phyloP scores from a whole-genome alignment of 2,329 filamentous ascomycete species.

The Nectriaceae sp. region DNA sequence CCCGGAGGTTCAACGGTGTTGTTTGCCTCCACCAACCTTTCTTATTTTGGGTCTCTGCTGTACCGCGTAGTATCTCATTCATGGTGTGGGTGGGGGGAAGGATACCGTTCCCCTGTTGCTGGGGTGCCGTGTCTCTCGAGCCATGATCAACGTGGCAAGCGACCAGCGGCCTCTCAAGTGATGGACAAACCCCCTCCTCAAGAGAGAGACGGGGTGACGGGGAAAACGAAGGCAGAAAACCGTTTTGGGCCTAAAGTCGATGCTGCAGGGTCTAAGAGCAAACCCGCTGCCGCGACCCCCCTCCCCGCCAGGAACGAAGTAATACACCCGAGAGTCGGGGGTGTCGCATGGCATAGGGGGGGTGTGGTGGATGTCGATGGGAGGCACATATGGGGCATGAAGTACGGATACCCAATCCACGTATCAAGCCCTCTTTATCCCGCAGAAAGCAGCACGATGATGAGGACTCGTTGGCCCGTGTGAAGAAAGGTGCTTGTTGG shows the following conservation, averaged over 20 bases:
- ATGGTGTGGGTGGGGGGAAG: slow-evolving; percentile 28
- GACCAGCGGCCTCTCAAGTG: slow-evolving; percentile 19
- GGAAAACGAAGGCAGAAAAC: slow-evolving; percentile 1
- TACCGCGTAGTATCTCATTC: slow-evolving; percentile 23
- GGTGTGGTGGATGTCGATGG: slow-evolving; percentile 30
- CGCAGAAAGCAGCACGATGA: slow-evolving; percentile 34
- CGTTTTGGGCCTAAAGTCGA: slow-evolving; percentile 9
- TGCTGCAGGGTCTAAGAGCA: slow-evolving; percentile 29
- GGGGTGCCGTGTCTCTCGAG: slow-evolving; percentile 23
- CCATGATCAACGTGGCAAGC: slow-evolving; percentile 38
- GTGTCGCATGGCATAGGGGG: slow-evolving; percentile 27
- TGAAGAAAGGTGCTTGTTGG: slow-evolving; percentile 32
- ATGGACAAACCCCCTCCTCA: neutral
- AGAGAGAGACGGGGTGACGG: slow-evolving; percentile 3
- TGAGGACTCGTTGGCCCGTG: slow-evolving; percentile 31
- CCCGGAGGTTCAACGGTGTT: slow-evolving; percentile 17
- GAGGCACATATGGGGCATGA: slow-evolving; percentile 35
- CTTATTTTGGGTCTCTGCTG: slow-evolving; percentile 15
- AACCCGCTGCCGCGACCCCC: slow-evolving; percentile 19
- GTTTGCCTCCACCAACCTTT: slow-evolving; percentile 22
- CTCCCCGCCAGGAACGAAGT: slow-evolving; percentile 26
- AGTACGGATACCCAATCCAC: slow-evolving; percentile 44
- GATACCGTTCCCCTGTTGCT: slow-evolving; percentile 15
- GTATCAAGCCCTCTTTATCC: slow-evolving; percentile 38
- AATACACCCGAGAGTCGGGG: slow-evolving; percentile 16